Conservation (phyloP, 2,329 filamentous ascomycete genomes). For the Phoma sp. region DNA sequence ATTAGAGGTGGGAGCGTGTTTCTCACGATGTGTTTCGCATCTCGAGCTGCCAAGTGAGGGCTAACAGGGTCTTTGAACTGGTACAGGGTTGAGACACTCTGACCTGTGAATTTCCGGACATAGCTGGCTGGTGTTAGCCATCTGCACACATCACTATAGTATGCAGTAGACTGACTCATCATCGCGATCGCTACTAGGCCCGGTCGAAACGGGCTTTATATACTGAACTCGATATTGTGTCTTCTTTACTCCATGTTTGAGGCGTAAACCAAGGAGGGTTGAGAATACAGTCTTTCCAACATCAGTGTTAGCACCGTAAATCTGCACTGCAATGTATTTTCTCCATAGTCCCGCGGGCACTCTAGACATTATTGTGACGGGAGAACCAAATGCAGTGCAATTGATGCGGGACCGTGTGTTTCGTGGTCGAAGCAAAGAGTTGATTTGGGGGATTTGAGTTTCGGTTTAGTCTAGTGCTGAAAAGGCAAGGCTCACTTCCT, state of each 20-base stretch:
- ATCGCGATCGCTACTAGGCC: conserved; percentile 72
- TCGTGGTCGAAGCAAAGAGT: neutral
- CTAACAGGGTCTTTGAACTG: conserved; percentile 78
- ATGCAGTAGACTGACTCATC: conserved; percentile 59
- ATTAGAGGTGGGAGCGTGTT: neutral
- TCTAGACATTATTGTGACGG: conserved; percentile 45
- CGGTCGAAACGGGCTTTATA: conserved; percentile 83
- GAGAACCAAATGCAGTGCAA: conserved; percentile 1
- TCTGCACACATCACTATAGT: neutral
- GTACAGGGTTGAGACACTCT: conserved; percentile 66
- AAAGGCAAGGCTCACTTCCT: neutral
- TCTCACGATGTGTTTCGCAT: conserved; percentile 26
- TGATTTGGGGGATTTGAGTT: conserved; percentile 1
- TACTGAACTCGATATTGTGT: conserved; percentile 61
- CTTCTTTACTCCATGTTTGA: conserved; percentile 55
- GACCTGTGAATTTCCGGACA: conserved; percentile 64
- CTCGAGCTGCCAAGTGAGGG: conserved; percentile 73
- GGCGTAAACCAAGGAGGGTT: conserved; percentile 65
- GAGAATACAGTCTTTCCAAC: conserved; percentile 86
- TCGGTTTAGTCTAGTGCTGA: neutral
- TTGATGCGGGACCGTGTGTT: conserved; percentile 2
- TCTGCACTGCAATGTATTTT: conserved; percentile 71
- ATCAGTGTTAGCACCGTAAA: conserved; percentile 84
- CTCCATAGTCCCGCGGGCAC: conserved; percentile 70
- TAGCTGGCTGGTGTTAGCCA: conserved; percentile 57